Evolutionary conservation across 2,329 filamentous ascomycete genomes (phyloP).

Genomic region (Tothia fuscella): DNA sequence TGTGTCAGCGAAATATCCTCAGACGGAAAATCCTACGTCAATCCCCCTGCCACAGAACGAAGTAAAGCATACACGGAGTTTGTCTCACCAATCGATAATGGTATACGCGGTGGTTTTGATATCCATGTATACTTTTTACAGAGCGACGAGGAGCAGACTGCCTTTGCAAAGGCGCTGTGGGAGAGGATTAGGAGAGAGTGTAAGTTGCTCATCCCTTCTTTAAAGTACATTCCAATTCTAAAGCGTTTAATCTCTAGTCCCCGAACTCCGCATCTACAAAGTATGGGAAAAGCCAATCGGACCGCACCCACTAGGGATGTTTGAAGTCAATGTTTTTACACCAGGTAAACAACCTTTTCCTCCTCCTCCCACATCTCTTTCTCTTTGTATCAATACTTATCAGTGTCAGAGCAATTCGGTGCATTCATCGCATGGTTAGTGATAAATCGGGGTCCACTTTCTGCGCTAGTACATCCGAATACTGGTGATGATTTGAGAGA

Average conservation of each 20-base stretch:
- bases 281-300: slow-evolving; percentile 70
- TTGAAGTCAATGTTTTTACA: slow-evolving; percentile 80
- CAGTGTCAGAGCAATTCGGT: slow-evolving; percentile 58
- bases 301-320: slow-evolving; percentile 77
- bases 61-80: slow-evolving; percentile 64
- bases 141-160: slow-evolving; percentile 46
- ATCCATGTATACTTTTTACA: slow-evolving; percentile 74
- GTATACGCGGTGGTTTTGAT: slow-evolving; percentile 62
- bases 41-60: slow-evolving; percentile 46
- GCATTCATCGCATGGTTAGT: slow-evolving; percentile 80
- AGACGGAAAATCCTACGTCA: slow-evolving; percentile 69
- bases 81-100: slow-evolving; percentile 53
- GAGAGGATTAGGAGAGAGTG: slow-evolving; percentile 71
- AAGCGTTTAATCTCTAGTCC: slow-evolving; percentile 41
- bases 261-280: slow-evolving; percentile 70
- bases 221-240: neutral
- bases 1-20: slow-evolving; percentile 42
- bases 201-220: slow-evolving; percentile 22
- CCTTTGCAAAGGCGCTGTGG: slow-evolving; percentile 62
- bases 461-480: slow-evolving; percentile 73
- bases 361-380: neutral
- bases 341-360: slow-evolving; percentile 32
- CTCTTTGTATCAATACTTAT: neutral
- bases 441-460: slow-evolving; percentile 69
- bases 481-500: slow-evolving; percentile 51